phyloP scores from a whole-genome alignment of 129 eudicot species.

The Scalesia atractyloides region DNA sequence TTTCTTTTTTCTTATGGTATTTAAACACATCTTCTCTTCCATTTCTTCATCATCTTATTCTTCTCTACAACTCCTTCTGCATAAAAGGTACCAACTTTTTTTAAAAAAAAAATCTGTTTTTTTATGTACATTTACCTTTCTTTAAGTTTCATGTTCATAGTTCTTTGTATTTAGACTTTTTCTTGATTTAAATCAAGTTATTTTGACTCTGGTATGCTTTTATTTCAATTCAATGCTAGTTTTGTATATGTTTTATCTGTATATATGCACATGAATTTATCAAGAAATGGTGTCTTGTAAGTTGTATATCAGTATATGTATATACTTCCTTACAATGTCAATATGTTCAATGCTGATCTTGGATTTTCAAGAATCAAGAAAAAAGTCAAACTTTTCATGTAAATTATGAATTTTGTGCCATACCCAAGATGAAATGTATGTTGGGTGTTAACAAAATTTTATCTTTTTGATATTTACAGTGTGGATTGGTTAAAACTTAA shows the following conservation, averaged over 20 bases:
- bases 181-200: background rate
- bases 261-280: background rate
- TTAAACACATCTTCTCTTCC: background rate
- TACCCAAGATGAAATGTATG: too few species aligned
- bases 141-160: background rate
- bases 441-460: too few species aligned
- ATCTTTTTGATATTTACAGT: too few species aligned
- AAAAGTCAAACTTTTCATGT: background rate
- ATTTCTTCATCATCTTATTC: background rate
- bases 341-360: background rate
- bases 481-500: too few species aligned
- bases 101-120: background rate
- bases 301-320: too few species aligned
- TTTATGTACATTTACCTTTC: background rate
- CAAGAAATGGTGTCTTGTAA: background rate
- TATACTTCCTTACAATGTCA: background rate
- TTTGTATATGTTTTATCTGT: background rate
- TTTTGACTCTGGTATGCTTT: background rate
- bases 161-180: background rate
- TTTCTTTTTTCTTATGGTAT: background rate
- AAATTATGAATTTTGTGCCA: background rate
- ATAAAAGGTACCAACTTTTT: background rate
- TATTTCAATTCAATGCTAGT: background rate
- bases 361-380: conserved; percentile 1
- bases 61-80: background rate